phyloP scores from a whole-genome alignment of 2,329 filamentous ascomycete genomes.

The Cladophialophora carrionii region DNA sequence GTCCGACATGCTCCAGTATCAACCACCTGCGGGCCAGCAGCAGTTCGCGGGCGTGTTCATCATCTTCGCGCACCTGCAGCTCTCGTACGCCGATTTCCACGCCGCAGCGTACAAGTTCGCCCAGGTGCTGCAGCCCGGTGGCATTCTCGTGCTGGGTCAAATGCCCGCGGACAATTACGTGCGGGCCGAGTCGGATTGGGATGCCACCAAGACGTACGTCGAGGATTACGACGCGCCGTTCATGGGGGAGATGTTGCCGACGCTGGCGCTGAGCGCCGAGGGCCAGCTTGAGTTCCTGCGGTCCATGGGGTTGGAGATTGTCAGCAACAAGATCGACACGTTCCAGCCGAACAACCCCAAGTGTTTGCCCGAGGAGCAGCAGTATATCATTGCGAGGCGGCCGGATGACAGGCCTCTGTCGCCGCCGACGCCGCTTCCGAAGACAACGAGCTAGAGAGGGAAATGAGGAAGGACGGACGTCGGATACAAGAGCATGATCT shows the following conservation, averaged over 20 bases:
- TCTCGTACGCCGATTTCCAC: slow-evolving; percentile 40
- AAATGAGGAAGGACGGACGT: neutral
- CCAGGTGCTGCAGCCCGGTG: slow-evolving; percentile 36
- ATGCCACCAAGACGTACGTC: slow-evolving; percentile 37
- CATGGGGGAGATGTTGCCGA: slow-evolving; percentile 37
- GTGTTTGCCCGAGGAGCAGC: slow-evolving; percentile 31
- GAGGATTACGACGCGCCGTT: slow-evolving; percentile 38
- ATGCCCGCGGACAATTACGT: slow-evolving; percentile 39
- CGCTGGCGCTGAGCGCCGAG: slow-evolving; percentile 36
- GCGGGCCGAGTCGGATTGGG: slow-evolving; percentile 32
- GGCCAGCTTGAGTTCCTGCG: slow-evolving; percentile 35
- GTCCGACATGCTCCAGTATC: slow-evolving; percentile 39
- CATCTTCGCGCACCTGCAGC: slow-evolving; percentile 41
- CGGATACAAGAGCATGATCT: no score
- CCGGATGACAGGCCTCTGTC: slow-evolving; percentile 14
- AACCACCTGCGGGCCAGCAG: slow-evolving; percentile 29
- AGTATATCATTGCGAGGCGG: slow-evolving; percentile 29
- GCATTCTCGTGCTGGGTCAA: slow-evolving; percentile 40
- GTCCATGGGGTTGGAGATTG: slow-evolving; percentile 38
- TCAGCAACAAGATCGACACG: slow-evolving; percentile 35
- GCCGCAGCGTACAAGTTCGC: slow-evolving; percentile 37
- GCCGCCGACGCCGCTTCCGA: slow-evolving; percentile 26
- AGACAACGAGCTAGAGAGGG: slow-evolving; percentile 4
- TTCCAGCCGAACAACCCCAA: slow-evolving; percentile 37
- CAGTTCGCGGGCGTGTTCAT: slow-evolving; percentile 41